Conservation (phyloP, 2,329 filamentous ascomycete genomes). For the Trichoderma arundinaceum region DNA sequence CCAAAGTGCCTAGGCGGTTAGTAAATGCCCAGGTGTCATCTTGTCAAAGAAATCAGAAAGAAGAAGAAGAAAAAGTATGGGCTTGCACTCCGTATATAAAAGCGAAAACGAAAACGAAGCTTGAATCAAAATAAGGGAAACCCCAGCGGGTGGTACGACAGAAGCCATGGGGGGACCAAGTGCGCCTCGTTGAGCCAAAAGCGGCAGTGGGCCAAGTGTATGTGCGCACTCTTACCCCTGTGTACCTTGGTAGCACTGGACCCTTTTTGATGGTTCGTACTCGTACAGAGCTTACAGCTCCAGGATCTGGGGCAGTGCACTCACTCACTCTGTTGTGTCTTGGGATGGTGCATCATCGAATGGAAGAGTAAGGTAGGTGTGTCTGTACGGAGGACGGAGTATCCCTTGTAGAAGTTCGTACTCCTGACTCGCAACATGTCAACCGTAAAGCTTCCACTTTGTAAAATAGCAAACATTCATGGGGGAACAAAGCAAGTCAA, state of each 20-base stretch:
- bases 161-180: neutral
- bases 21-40: too few relatives aligned
- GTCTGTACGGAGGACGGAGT: too few relatives aligned
- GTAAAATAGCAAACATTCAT: too few relatives aligned
- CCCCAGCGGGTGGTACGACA: conserved; percentile 10
- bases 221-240: conserved; percentile 6
- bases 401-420: too few relatives aligned
- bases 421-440: too few relatives aligned
- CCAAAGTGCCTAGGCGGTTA: neutral
- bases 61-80: too few relatives aligned
- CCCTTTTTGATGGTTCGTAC: neutral
- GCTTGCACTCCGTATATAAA: neutral
- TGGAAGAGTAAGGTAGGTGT: too few relatives aligned
- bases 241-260: conserved; percentile 11
- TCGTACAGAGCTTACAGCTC: neutral
- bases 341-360: too few relatives aligned
- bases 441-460: neutral
- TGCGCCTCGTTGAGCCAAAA: conserved; percentile 3
- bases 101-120: conserved; percentile 29
- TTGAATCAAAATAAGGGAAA: neutral
- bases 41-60: too few relatives aligned
- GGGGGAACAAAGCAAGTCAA: too few relatives aligned
- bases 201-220: neutral
- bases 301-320: neutral
- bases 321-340: neutral